Evolutionary conservation across 2,329 filamentous ascomycete genomes (phyloP).

Genomic region (Nemania bipapillata): DNA sequence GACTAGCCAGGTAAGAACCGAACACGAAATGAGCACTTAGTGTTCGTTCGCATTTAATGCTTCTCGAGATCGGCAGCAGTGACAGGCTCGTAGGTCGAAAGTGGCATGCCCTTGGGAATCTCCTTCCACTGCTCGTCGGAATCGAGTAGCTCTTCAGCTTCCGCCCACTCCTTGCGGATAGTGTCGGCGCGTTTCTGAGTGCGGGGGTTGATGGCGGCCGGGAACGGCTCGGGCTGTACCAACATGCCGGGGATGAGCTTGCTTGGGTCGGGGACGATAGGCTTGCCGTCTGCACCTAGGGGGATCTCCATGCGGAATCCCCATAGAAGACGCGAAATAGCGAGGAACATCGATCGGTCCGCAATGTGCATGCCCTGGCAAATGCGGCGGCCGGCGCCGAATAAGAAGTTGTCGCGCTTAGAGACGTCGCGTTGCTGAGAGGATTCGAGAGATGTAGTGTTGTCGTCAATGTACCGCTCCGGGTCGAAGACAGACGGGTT

Average conservation of each 20-base stretch:
- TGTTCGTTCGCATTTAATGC: not conserved
- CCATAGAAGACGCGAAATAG: constrained; percentile 61
- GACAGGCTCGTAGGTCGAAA: constrained; percentile 40
- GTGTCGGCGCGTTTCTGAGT: constrained; percentile 34
- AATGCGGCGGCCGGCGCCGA: constrained; percentile 54
- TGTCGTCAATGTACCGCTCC: constrained; percentile 47
- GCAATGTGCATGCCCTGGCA: constrained; percentile 60
- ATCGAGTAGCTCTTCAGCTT: constrained; percentile 35
- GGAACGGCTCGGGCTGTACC: constrained; percentile 41
- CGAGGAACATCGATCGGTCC: constrained; percentile 51
- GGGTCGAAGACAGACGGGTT: constrained; percentile 59
- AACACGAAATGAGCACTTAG: not conserved
- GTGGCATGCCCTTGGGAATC: constrained; percentile 40
- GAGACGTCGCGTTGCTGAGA: constrained; percentile 49
- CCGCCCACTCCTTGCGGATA: constrained; percentile 38
- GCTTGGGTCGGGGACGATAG: constrained; percentile 20
- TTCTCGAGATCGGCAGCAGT: constrained; percentile 26
- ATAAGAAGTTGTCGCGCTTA: constrained; percentile 50
- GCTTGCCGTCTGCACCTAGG: constrained; percentile 25
- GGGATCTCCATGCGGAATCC: constrained; percentile 51
- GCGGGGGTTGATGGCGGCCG: constrained; percentile 36
- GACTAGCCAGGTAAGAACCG: not conserved
- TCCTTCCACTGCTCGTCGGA: constrained; percentile 39
- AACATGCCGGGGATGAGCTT: constrained; percentile 41
- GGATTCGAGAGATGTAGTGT: constrained; percentile 48